A percentile compares a stretch with the other conserved stretches of the same genome.
Conservation (phyloP, 2,329 filamentous ascomycete species). For the Xylariaceae sp. region DNA sequence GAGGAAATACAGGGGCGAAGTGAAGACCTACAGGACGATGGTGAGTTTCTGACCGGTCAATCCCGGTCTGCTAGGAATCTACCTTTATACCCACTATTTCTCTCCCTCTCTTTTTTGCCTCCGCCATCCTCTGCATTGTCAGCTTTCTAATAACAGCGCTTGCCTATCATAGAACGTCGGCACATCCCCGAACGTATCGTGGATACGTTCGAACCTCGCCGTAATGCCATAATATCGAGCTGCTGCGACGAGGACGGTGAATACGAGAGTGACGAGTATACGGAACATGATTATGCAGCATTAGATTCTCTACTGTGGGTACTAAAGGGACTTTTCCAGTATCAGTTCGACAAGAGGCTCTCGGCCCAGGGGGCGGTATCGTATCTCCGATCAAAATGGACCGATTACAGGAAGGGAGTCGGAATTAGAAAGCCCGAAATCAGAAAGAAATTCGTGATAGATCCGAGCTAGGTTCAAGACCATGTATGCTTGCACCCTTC, state of each 20-base stretch:
- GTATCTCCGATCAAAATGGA: slow-evolving; percentile 3
- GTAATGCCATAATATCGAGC: background rate
- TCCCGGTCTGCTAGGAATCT: no score
- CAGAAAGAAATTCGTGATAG: no score
- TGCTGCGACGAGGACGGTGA: background rate
- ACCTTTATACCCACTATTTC: no score
- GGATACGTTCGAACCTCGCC: background rate
- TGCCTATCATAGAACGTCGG: no score
- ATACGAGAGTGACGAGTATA: background rate
- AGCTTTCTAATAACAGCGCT: no score
- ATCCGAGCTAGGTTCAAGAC: no score
- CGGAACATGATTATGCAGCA: background rate
- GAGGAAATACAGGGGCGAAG: background rate
- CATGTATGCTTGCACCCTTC: no score
- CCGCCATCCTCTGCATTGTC: no score
- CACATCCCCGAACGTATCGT: background rate
- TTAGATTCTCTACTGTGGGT: background rate
- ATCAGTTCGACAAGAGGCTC: background rate
- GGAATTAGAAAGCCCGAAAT: no score
- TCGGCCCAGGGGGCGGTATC: background rate
- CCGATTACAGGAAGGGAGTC: background rate
- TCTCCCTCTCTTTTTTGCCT: no score
- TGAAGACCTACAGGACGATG: background rate
- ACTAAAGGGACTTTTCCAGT: background rate
- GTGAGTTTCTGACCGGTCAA: no score